A percentile compares a stretch with the other conserved stretches of the same genome.
Evolutionary conservation across 495 filamentous ascomycete genomes (phyloP).

Genomic region (Aspergillus nidulans): DNA sequence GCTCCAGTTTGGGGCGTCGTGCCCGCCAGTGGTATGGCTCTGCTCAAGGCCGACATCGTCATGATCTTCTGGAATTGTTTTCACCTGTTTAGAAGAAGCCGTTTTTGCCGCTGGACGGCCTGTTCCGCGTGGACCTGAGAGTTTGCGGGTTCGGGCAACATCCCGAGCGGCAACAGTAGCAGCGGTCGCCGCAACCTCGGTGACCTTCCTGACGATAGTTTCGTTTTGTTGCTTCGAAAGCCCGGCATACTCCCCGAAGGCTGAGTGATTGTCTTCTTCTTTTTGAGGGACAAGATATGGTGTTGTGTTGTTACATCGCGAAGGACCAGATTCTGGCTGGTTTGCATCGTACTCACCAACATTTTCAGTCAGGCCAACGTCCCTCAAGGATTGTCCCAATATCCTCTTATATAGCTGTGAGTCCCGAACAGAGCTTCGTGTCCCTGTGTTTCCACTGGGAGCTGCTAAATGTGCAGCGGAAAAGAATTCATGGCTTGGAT

Average conservation of each 20-base stretch:
- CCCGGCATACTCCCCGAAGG: slow-evolving; percentile 43
- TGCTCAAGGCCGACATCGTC: slow-evolving; percentile 41
- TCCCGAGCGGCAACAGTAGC: slow-evolving; percentile 86
- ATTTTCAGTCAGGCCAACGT: slow-evolving; percentile 60
- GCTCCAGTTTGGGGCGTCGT: slow-evolving; percentile 98
- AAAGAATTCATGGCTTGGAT: slow-evolving; percentile 32
- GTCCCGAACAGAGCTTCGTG: slow-evolving; percentile 60
- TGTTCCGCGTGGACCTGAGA: slow-evolving; percentile 32
- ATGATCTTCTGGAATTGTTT: slow-evolving; percentile 30
- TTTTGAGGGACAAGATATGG: slow-evolving; percentile 63
- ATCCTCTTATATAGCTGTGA: slow-evolving; percentile 91
- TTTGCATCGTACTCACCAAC: slow-evolving; percentile 44
- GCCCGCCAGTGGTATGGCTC: slow-evolving; percentile 59
- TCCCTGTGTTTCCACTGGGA: slow-evolving; percentile 19
- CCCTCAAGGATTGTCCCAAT: slow-evolving; percentile 78
- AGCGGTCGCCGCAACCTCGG: slow-evolving; percentile 88
- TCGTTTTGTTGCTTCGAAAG: slow-evolving; percentile 76
- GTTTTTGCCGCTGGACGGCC: slow-evolving; percentile 26
- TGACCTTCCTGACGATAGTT: slow-evolving; percentile 72
- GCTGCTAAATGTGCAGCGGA: slow-evolving; percentile 30
- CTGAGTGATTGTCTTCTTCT: slow-evolving; percentile 16
- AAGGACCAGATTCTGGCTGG: slow-evolving; percentile 20
- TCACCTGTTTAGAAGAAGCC: slow-evolving; percentile 24
- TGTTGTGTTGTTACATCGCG: slow-evolving; percentile 33
- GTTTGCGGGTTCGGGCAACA: slow-evolving; percentile 50